Conservation (phyloP, 1,284 basidiomycete genomes). For the Boletus putidus region DNA sequence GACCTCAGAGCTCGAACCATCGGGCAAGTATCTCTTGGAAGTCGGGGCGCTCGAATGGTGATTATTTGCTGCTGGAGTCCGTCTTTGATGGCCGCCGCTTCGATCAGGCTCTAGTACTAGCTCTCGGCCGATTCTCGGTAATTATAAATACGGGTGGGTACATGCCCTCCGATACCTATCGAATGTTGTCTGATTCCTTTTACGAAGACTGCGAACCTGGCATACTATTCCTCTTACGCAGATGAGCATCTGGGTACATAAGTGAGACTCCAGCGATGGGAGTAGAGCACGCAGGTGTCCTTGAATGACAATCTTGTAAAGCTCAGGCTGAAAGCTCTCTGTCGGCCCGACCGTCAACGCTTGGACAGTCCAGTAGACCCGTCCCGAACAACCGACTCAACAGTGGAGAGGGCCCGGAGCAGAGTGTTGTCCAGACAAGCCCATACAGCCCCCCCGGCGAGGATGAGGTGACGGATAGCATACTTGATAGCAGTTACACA, state of each 20-base stretch:
- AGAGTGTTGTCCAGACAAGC: no score
- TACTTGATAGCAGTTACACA: no score
- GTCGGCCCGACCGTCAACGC: conserved; percentile 42
- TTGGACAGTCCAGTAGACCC: no score
- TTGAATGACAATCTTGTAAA: conserved; percentile 52
- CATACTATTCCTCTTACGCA: conserved; percentile 89
- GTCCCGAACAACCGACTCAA: no score
- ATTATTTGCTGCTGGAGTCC: conserved; percentile 79
- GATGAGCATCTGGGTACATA: conserved; percentile 60
- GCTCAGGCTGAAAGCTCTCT: conserved; percentile 55
- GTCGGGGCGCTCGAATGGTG: conserved; percentile 88
- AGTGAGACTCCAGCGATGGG: conserved; percentile 65
- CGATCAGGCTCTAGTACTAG: conserved; percentile 96
- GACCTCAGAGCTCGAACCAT: conserved; percentile 89
- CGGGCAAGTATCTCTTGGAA: conserved; percentile 92
- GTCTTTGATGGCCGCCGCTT: conserved; percentile 84
- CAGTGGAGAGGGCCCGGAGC: no score
- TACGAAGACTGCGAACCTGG: conserved; percentile 75
- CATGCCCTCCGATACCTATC: not conserved
- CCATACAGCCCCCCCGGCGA: no score
- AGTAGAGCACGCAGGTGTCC: conserved; percentile 53
- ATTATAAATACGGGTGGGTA: conserved; percentile 82
- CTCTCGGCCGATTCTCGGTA: conserved; percentile 79
- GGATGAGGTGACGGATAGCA: no score
- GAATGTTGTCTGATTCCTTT: not conserved